Conservation (phyloP, 176 grass and related monocot genomes). For the Carex myosuroides region DNA sequence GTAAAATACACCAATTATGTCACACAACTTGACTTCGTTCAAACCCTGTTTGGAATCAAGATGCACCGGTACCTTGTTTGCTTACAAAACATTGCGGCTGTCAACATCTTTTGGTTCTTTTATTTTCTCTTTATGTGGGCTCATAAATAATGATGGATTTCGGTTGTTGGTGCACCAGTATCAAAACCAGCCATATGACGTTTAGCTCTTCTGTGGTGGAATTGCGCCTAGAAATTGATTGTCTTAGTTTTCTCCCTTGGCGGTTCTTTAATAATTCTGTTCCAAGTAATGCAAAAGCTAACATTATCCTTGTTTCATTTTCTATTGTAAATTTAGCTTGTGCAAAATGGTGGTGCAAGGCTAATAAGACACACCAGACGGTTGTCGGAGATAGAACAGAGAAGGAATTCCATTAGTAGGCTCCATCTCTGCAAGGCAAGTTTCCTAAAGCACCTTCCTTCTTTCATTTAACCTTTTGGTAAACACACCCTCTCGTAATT, state of each 20-base stretch:
- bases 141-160: neutral
- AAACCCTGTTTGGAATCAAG: neutral
- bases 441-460: neutral
- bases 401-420: constrained; percentile 46
- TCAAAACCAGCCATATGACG: neutral
- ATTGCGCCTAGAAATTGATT: neutral
- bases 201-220: neutral
- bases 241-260: neutral
- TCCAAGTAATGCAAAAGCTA: neutral
- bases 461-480: neutral
- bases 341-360: constrained; percentile 44
- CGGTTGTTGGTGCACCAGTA: neutral
- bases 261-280: neutral
- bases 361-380: constrained; percentile 57
- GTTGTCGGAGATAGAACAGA: constrained; percentile 64
- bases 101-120: neutral
- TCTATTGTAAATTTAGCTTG: constrained; percentile 39
- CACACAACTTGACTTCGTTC: neutral
- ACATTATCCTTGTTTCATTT: neutral
- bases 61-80: constrained; percentile 2
- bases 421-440: constrained; percentile 58
- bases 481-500: neutral
- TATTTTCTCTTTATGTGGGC: neutral
- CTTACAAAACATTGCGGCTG: neutral
- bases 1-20: constrained; percentile 25